Conservation (phyloP, 2,329 filamentous ascomycete genomes). For the Penicillium capsulatum region DNA sequence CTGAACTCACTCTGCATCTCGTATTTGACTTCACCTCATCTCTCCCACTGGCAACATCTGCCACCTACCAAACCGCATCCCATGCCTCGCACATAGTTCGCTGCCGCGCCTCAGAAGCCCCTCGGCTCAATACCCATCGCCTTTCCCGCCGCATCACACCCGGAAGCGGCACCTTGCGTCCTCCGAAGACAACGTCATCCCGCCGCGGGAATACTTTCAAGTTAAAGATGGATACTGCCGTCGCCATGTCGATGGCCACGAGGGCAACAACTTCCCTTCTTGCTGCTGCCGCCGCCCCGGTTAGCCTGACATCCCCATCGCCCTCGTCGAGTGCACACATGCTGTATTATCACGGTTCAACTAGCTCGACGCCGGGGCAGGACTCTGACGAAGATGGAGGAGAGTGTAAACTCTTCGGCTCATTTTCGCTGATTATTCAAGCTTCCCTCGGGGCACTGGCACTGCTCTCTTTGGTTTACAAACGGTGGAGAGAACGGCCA, state of each 20-base stretch:
- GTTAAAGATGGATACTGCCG: background rate
- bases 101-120: background rate
- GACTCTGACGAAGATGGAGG: constrained; percentile 49
- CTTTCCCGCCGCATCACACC: too few species aligned
- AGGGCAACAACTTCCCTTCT: constrained; percentile 13
- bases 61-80: background rate
- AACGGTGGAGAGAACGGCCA: constrained; percentile 85
- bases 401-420: constrained; percentile 81
- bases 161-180: constrained; percentile 8
- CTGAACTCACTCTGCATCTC: background rate
- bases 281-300: constrained; percentile 7
- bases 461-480: constrained; percentile 81
- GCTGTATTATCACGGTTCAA: constrained; percentile 17
- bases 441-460: constrained; percentile 78
- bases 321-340: constrained; percentile 17
- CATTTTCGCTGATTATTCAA: constrained; percentile 89
- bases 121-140: too few species aligned
- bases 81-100: background rate
- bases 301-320: constrained; percentile 13
- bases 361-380: constrained; percentile 4
- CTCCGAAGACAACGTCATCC: constrained; percentile 10
- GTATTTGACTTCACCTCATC: background rate
- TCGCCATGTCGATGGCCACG: constrained; percentile 13
- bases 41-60: background rate
- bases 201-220: background rate